These are phyloP conservation scores for Fusarium sp. DNA, from an alignment of 2,329 filamentous ascomycete genomes.

Conservation along the genomic window DNA sequence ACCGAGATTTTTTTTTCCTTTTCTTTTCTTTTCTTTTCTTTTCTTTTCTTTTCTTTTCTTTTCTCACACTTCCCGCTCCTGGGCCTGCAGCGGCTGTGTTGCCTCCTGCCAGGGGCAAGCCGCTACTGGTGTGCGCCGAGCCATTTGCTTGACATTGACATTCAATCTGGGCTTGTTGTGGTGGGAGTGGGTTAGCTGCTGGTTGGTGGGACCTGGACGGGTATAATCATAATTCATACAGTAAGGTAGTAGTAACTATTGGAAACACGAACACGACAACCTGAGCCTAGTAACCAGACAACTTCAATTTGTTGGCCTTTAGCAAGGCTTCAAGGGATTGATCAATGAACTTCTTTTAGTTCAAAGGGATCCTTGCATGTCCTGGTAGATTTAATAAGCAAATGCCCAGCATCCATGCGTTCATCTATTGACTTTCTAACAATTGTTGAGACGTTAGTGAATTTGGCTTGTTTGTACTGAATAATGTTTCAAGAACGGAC, in stretches of 20 bases:
- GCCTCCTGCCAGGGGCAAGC: constrained; percentile 39
- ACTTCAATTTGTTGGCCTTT: constrained; percentile 9
- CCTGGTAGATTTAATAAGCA: neutral
- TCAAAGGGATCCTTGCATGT: constrained; percentile 3
- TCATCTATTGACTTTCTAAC: constrained; percentile 1
- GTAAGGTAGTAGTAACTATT: constrained; percentile 23
- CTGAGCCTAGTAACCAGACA: neutral
- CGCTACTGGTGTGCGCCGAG: constrained; percentile 32
- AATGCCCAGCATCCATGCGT: neutral
- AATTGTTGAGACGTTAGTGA: constrained; percentile 11
- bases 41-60: constrained; percentile 8
- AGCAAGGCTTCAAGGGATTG: constrained; percentile 4
- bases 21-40: constrained; percentile 9
- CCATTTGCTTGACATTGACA: constrained; percentile 18
- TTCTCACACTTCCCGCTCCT: constrained; percentile 16
- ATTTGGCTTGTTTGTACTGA: constrained; percentile 22
- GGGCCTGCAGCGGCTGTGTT: neutral
- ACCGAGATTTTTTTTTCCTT: constrained; percentile 17
- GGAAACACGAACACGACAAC: constrained; percentile 42
- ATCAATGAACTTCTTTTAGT: constrained; percentile 2
- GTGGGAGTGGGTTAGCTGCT: constrained; percentile 33
- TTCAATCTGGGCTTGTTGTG: constrained; percentile 32
- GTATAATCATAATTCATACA: constrained; percentile 34
- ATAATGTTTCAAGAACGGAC: constrained; percentile 17
- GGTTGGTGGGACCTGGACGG: constrained; percentile 42